Conservation (phyloP, 176 grass and related monocot genomes). For the Elaeis guineensis region DNA sequence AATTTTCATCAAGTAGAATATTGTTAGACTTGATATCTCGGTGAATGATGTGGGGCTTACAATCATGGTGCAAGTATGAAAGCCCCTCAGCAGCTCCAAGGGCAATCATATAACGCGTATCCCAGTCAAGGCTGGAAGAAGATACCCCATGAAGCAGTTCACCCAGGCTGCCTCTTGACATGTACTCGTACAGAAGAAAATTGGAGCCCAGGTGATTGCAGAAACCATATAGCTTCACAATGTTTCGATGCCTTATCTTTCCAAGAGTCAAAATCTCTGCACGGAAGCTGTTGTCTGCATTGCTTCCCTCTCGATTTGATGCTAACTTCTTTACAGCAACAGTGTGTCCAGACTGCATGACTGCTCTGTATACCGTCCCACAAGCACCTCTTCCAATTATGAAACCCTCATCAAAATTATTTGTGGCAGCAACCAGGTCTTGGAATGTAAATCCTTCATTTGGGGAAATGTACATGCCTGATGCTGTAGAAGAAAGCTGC, state of each 20-base stretch:
- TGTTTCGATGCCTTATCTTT: constrained; percentile 97
- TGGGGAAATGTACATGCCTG: constrained; percentile 50
- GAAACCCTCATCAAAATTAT: constrained; percentile 85
- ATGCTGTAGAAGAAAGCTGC: constrained; percentile 32
- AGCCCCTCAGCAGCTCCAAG: constrained; percentile 88
- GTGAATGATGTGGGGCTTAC: constrained; percentile 86
- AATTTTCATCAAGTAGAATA: constrained; percentile 96
- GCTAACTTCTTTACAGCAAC: constrained; percentile 94
- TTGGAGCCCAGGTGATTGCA: constrained; percentile 90
- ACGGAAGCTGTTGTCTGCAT: constrained; percentile 83
- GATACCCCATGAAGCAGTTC: constrained; percentile 77
- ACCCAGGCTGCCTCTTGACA: constrained; percentile 91
- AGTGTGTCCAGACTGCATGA: constrained; percentile 52
- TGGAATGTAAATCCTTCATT: constrained; percentile 87
- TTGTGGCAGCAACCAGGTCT: constrained; percentile 69
- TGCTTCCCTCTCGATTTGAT: constrained; percentile 85
- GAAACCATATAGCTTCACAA: constrained; percentile 94
- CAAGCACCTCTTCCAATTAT: constrained; percentile 78
- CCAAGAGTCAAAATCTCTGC: constrained; percentile 96
- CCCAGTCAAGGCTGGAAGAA: constrained; percentile 71
- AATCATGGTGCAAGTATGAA: constrained; percentile 94
- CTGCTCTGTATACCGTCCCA: constrained; percentile 87
- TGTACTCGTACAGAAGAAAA: constrained; percentile 89
- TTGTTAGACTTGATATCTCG: constrained; percentile 99
- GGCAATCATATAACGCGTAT: constrained; percentile 75